Evolutionary conservation across 2,329 filamentous ascomycete species (phyloP), one percentile per base, ranked within the genome.

Genomic region (Colletotrichum higginsianum): DNA sequence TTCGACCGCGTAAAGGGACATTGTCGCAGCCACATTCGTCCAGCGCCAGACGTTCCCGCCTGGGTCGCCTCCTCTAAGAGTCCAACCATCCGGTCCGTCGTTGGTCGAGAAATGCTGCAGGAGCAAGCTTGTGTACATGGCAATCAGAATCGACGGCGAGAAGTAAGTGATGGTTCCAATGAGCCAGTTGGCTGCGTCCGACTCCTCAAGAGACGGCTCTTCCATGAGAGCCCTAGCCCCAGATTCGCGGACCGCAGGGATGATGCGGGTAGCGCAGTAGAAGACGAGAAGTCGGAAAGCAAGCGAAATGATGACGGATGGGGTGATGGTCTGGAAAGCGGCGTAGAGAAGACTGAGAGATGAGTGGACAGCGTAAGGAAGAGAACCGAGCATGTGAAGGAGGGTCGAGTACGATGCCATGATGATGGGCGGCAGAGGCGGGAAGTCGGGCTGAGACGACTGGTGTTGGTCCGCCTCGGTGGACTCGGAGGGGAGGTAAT

Each of bases 341-440:
- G 96, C 95, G 70, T 95, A 91, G 75, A 98, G 90, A 77, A 98
- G 94, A 74, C 92, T 94, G 77, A 97, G 92, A 0, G 92, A 93
- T 0, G 94, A 95, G 81, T 94, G 93, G 4, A 97, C 91, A 38
- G 93, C 95, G 3, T 89, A 92, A 3, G 94, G 96, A n/a, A 98
- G 86, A 4, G 92, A 92, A 67, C 94, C 93, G 47, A 98, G 86
- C 57, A 95, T 89, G 76, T 97, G 94, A 57, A 98, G 86, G 53
- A 98, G 85, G 0, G 96, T 98, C 35, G 95, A 96, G 82, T 98
- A 98, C 8, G 95, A 98, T 6, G 96, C 96, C 96, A 98, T 98
- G 81, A 99, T 96, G 75, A 98, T 95, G 0, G 96, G 96, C 16
- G 96, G 96, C 53, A 99, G 87, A n/a, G 96, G 96, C 49, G 96